phyloP scores from a whole-genome alignment of 805 yeast species.

The Zygosaccharomyces rouxii region DNA sequence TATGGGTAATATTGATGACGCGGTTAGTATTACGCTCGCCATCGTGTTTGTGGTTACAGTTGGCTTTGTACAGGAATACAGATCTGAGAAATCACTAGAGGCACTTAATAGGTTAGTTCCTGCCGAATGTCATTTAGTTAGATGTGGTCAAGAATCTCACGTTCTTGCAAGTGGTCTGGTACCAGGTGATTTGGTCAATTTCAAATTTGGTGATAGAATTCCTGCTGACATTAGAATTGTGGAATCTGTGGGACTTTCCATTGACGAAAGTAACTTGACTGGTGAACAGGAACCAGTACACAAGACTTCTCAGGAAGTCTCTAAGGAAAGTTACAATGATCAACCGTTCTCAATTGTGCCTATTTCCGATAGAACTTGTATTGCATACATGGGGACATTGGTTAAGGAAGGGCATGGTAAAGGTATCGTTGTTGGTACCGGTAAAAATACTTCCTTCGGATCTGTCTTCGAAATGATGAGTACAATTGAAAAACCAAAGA shows the following conservation, averaged over 20 bases:
- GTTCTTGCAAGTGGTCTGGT: constrained; percentile 83
- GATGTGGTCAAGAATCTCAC: constrained; percentile 74
- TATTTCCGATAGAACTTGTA: constrained; percentile 64
- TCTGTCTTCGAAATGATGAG: constrained; percentile 93
- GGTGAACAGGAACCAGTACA: constrained; percentile 91
- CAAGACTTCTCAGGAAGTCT: constrained; percentile 50
- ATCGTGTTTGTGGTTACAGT: constrained; percentile 91
- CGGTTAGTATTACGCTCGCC: constrained; percentile 89
- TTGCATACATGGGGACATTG: constrained; percentile 96
- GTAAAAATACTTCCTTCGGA: constrained; percentile 87
- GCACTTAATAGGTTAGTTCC: constrained; percentile 93
- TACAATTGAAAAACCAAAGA: constrained; percentile 92
- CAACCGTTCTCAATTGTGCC: constrained; percentile 41
- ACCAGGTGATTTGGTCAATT: constrained; percentile 92
- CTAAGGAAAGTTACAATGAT: constrained; percentile 24
- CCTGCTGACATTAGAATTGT: constrained; percentile 91
- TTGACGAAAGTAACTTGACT: constrained; percentile 92
- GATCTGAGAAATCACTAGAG: constrained; percentile 90
- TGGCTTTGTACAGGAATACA: constrained; percentile 95
- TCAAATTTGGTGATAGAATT: constrained; percentile 88
- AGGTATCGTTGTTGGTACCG: constrained; percentile 91
- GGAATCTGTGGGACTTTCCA: constrained; percentile 70
- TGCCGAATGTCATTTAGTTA: constrained; percentile 87
- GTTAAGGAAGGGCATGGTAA: constrained; percentile 94
- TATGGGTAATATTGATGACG: constrained; percentile 97